A percentile compares a stretch with the other conserved stretches of the same genome.
These are phyloP conservation scores for Ceriops decandra DNA, from an alignment of 345 rosid species.

Conservation along the genomic window DNA sequence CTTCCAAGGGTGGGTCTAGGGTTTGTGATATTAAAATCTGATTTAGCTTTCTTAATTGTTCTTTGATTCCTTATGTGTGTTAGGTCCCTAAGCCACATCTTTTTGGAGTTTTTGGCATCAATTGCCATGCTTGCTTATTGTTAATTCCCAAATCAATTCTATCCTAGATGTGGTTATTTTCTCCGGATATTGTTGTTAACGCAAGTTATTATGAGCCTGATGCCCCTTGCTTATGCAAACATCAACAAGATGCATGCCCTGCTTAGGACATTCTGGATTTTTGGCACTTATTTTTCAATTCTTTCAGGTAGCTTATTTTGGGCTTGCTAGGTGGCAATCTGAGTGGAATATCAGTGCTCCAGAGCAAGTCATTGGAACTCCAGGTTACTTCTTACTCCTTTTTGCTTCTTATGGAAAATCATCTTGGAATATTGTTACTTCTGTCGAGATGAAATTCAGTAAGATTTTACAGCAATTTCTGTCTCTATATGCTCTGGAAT, in stretches of 20 bases:
- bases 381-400: constrained; percentile 38
- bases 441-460: neutral
- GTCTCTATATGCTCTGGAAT: too few relatives aligned
- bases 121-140: neutral
- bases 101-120: too few relatives aligned
- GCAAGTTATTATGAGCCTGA: too few relatives aligned
- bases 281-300: neutral
- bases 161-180: neutral
- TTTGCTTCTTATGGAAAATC: neutral
- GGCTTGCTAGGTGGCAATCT: constrained; percentile 63
- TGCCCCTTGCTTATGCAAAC: neutral
- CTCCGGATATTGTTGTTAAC: neutral
- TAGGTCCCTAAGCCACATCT: too few relatives aligned
- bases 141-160: neutral
- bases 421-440: neutral
- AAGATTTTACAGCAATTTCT: neutral
- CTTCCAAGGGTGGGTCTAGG: too few relatives aligned
- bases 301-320: constrained; percentile 65
- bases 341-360: constrained; percentile 39
- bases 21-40: too few relatives aligned
- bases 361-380: constrained; percentile 44
- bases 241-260: neutral
- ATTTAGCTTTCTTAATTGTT: too few relatives aligned
- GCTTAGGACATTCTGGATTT: neutral
- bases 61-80: too few relatives aligned